phyloP scores from a whole-genome alignment of 2,329 filamentous ascomycete genomes.

The Achaetomium macrosporum region DNA sequence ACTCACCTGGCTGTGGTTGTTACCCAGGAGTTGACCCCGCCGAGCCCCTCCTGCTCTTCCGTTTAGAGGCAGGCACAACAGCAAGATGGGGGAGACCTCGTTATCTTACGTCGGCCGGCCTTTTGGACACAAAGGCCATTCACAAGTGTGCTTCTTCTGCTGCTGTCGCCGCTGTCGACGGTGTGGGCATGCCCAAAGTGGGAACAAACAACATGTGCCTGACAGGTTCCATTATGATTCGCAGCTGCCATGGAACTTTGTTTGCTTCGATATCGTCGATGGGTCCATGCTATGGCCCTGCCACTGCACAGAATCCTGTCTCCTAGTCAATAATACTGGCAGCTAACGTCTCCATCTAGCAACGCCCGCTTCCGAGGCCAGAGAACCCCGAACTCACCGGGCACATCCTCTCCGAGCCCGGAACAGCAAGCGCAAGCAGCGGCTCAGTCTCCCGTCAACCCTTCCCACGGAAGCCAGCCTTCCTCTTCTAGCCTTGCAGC shows the following conservation, averaged over 20 bases:
- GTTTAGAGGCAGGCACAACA: background rate
- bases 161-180: background rate
- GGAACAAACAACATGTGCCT: background rate
- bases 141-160: conserved; percentile 2
- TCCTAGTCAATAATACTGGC: background rate
- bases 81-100: background rate
- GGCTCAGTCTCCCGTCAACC: conserved; percentile 27
- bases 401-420: conserved; percentile 14
- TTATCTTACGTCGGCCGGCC: background rate
- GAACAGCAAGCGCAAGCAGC: conserved; percentile 20
- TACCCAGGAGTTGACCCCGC: background rate
- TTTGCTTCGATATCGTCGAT: background rate
- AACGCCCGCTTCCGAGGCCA: conserved; percentile 27
- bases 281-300: background rate
- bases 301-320: background rate
- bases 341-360: conserved; percentile 15
- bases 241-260: background rate
- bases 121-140: background rate
- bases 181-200: background rate
- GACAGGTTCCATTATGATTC: background rate
- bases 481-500: conserved; percentile 43
- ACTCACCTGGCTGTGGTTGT: background rate
- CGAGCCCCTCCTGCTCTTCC: background rate
- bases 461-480: conserved; percentile 45
- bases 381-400: conserved; percentile 24